phyloP scores from a whole-genome alignment of 1,284 basidiomycete genomes.

The Fomitopsis schrenkii region DNA sequence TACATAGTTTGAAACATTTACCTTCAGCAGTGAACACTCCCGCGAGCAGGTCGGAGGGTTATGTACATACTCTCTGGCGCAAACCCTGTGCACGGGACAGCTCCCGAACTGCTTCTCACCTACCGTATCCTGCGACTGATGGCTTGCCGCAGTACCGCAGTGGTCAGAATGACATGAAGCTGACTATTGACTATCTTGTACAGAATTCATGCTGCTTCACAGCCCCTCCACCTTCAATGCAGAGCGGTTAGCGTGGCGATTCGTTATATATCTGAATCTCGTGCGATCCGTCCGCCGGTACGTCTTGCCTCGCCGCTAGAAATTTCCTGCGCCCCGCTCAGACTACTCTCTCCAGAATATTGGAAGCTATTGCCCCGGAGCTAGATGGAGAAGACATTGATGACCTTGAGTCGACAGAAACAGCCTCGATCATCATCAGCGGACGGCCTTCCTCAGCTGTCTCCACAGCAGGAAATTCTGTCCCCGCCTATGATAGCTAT shows the following conservation, averaged over 20 bases:
- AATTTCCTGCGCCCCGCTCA: not conserved
- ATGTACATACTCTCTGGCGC: not conserved
- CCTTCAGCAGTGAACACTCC: not conserved
- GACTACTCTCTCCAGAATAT: constrained; percentile 43
- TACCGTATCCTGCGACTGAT: not conserved
- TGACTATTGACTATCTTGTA: not conserved
- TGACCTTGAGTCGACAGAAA: constrained; percentile 44
- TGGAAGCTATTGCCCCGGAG: constrained; percentile 72
- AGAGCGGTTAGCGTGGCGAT: constrained; percentile 78
- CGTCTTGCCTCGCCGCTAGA: constrained; percentile 13
- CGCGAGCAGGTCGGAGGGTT: not conserved
- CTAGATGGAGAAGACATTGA: constrained; percentile 52
- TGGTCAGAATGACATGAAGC: not conserved
- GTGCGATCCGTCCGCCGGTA: constrained; percentile 74
- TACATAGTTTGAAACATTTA: not conserved
- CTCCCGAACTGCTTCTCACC: not conserved
- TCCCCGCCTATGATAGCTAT: constrained; percentile 60
- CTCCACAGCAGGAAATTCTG: constrained; percentile 30
- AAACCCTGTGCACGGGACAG: not conserved
- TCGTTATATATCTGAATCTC: constrained; percentile 81
- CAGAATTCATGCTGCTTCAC: constrained; percentile 80
- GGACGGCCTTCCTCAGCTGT: constrained; percentile 41
- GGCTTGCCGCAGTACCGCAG: not conserved
- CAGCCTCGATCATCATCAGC: constrained; percentile 47
- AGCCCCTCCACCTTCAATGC: constrained; percentile 68